Percentiles rank a stretch among this genome's conserved stretches.
Evolutionary conservation across 2,329 filamentous ascomycete species (phyloP).

Genomic region (Hypomyces rosellus): DNA sequence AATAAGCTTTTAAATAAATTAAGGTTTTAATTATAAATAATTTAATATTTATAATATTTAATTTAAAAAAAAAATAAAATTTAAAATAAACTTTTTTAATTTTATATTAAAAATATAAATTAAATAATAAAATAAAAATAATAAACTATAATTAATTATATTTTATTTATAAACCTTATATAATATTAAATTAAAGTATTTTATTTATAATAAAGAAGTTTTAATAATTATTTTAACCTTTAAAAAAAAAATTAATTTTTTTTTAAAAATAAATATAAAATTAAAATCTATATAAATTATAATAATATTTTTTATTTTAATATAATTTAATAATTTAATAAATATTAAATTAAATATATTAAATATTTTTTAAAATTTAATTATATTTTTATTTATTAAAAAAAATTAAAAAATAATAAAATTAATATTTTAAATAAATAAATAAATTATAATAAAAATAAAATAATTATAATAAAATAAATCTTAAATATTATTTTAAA

Average conservation of each 20-base stretch:
- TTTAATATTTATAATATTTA: background rate
- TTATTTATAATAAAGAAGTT: background rate
- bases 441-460: background rate
- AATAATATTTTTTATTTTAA: background rate
- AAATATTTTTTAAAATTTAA: background rate
- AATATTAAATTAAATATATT: background rate
- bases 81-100: background rate
- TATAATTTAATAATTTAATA: background rate
- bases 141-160: no score
- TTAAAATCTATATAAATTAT: background rate
- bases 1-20: background rate
- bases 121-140: background rate
- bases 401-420: background rate
- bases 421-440: background rate
- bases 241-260: background rate
- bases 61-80: background rate
- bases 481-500: background rate
- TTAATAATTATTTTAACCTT: background rate
- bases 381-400: background rate
- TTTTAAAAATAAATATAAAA: background rate
- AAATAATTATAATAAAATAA: background rate
- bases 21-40: background rate
- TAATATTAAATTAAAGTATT: background rate
- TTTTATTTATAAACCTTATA: no score
- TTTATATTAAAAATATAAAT: background rate